Evolutionary conservation across 2,329 filamentous ascomycete species (phyloP).

Genomic region (Teratosphaeria nubilosa): DNA sequence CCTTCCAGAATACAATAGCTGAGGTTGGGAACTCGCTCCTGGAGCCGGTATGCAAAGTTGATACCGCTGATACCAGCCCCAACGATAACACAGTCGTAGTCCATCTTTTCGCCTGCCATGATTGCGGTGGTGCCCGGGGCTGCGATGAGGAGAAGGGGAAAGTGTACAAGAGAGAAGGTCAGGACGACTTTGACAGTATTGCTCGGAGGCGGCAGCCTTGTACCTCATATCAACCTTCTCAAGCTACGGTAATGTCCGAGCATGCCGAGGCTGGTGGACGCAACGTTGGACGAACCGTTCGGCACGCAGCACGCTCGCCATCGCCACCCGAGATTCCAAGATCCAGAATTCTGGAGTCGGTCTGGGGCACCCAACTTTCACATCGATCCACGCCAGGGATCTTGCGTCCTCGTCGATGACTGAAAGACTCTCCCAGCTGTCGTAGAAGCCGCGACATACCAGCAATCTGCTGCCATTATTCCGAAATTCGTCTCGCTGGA

Average conservation of each 20-base stretch:
- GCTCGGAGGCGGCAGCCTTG: not conserved
- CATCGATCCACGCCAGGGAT: not conserved
- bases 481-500: not conserved
- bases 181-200: not conserved
- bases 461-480: not conserved
- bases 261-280: not conserved
- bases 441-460: not conserved
- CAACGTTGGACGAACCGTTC: not conserved
- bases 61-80: constrained; percentile 68
- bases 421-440: not conserved
- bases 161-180: not conserved
- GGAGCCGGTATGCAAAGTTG: constrained; percentile 56
- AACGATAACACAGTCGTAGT: constrained; percentile 47
- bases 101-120: constrained; percentile 1
- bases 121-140: not conserved
- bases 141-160: not conserved
- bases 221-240: not conserved
- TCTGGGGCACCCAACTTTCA: too few species aligned
- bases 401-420: not conserved
- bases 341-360: not conserved
- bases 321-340: not conserved
- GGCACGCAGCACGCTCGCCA: not conserved
- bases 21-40: constrained; percentile 39
- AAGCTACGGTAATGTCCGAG: not conserved
- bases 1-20: constrained; percentile 60